Percentiles rank a stretch among this genome's conserved stretches.
Evolutionary conservation across 1,284 basidiomycete genomes (phyloP).

Genomic region (Ganoderma boninense): DNA sequence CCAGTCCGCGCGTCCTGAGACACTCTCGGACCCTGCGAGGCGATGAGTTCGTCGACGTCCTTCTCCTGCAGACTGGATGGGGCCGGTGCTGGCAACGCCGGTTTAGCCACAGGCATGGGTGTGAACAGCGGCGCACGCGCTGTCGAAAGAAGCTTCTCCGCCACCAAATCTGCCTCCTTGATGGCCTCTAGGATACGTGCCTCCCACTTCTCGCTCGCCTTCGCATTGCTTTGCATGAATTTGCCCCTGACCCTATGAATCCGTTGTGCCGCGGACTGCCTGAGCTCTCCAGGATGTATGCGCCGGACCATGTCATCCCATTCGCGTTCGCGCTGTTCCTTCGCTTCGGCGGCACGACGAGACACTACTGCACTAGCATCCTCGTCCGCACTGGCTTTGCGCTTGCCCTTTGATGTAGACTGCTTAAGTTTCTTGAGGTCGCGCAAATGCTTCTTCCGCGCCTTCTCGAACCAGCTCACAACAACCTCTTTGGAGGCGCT

Average conservation of each 20-base stretch:
- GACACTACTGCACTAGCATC: conserved; percentile 60
- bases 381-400: conserved; percentile 61
- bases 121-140: conserved; percentile 33
- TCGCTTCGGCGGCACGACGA: conserved; percentile 65
- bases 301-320: conserved; percentile 67
- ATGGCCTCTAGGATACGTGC: conserved; percentile 62
- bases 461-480: conserved; percentile 51
- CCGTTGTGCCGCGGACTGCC: conserved; percentile 55
- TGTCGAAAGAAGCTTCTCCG: conserved; percentile 49
- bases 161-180: conserved; percentile 58
- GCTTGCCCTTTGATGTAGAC: conserved; percentile 35
- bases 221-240: conserved; percentile 63
- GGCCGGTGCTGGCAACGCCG: conserved; percentile 44
- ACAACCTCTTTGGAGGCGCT: conserved; percentile 65
- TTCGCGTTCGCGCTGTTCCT: conserved; percentile 61
- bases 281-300: conserved; percentile 61
- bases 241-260: conserved; percentile 60
- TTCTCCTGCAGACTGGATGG: conserved; percentile 56
- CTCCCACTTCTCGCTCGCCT: conserved; percentile 67
- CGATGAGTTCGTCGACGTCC: conserved; percentile 62
- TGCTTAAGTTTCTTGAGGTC: conserved; percentile 53
- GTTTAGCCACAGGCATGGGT: conserved; percentile 31
- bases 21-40: conserved; percentile 60
- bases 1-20: conserved; percentile 36
- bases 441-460: conserved; percentile 48